Percentiles rank a stretch among this genome's conserved stretches.
phyloP scores from a whole-genome alignment of 169 alveolate genomes.

The Eimeria brunetti region DNA sequence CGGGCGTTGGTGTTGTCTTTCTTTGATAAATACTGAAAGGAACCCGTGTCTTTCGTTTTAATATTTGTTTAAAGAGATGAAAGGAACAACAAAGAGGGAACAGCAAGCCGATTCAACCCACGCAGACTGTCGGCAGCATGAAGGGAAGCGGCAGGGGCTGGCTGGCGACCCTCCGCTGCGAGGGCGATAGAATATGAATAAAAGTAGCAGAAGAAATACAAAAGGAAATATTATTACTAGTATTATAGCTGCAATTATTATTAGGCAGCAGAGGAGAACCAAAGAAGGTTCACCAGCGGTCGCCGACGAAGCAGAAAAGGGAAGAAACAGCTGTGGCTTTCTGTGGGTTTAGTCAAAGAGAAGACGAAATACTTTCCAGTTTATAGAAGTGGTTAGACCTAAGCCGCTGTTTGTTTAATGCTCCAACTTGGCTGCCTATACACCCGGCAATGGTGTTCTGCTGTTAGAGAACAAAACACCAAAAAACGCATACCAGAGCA shows the following conservation, averaged over 20 bases:
- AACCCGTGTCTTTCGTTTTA: background rate
- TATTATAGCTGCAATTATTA: too few species aligned
- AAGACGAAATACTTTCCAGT: background rate
- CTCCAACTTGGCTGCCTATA: background rate
- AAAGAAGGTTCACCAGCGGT: background rate
- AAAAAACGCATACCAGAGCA: background rate
- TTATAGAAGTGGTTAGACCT: background rate
- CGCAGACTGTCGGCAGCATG: background rate
- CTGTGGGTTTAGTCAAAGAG: background rate
- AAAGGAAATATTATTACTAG: too few species aligned
- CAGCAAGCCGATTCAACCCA: background rate
- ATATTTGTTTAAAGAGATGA: background rate
- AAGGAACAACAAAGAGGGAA: background rate
- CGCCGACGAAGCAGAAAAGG: background rate
- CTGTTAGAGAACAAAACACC: background rate
- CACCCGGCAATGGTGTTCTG: background rate
- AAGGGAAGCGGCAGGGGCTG: background rate
- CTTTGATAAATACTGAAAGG: too few species aligned
- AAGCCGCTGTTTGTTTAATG: background rate
- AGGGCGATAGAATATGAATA: too few species aligned
- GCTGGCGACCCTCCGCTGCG: background rate
- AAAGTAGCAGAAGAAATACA: too few species aligned
- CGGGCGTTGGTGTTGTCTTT: background rate
- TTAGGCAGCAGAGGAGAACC: background rate
- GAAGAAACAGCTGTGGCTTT: background rate